Evolutionary conservation across 257 asterid species (phyloP).

Genomic region (Solanum chmielewskii): DNA sequence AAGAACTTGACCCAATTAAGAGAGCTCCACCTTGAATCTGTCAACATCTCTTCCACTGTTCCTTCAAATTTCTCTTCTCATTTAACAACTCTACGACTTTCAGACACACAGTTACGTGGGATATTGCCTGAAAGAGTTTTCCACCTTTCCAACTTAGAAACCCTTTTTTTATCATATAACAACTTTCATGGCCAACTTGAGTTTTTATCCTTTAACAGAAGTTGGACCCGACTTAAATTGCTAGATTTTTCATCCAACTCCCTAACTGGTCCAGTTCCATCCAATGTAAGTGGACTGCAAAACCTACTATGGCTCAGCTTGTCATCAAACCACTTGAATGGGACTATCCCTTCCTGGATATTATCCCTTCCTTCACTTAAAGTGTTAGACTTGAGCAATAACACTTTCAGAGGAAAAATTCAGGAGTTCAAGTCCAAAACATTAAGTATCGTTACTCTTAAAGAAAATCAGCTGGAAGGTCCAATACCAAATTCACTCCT

Average conservation of each 20-base stretch:
- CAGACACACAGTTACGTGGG: not conserved
- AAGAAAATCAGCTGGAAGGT: not conserved
- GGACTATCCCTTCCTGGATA: too few species aligned
- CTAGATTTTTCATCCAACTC: not conserved
- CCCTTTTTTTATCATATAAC: not conserved
- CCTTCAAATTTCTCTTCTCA: conserved; percentile 6
- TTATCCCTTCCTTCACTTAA: not conserved
- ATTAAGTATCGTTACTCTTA: not conserved
- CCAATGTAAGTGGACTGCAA: not conserved
- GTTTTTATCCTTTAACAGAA: not conserved
- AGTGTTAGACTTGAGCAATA: too few species aligned
- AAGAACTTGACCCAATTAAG: conserved; percentile 7
- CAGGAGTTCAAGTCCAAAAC: too few species aligned
- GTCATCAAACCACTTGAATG: not conserved
- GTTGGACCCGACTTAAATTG: not conserved
- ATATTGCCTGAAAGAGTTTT: not conserved
- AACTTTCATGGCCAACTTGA: not conserved
- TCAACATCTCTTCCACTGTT: not conserved
- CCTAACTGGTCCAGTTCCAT: not conserved
- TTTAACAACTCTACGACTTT: not conserved
- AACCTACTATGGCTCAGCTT: rapidly evolving
- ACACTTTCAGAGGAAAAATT: too few species aligned
- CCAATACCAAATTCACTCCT: too few species aligned
- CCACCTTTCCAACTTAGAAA: not conserved
- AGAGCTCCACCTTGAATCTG: not conserved